Evolutionary conservation across 1,284 basidiomycete species (phyloP).

Genomic region (Austroboletus niveus): DNA sequence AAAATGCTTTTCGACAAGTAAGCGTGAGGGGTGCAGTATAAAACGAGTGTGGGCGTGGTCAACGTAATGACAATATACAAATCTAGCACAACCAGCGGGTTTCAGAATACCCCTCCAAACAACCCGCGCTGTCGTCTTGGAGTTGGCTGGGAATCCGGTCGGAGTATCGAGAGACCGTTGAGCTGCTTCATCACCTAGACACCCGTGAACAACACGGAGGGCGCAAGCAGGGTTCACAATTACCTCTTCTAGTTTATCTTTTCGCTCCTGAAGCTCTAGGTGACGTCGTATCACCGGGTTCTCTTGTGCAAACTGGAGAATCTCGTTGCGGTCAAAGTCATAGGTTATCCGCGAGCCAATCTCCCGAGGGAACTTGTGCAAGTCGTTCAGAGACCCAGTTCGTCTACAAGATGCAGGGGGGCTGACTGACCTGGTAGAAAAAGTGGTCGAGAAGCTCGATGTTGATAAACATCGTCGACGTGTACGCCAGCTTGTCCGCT

Average conservation of each 20-base stretch:
- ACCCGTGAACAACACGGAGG: not conserved
- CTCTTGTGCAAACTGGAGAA: slow-evolving; percentile 89
- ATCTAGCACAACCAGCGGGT: not conserved
- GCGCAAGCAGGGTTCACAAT: slow-evolving; percentile 7
- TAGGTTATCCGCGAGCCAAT: slow-evolving; percentile 95
- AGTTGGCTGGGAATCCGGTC: slow-evolving; percentile 70
- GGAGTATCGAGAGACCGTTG: slow-evolving; percentile 80
- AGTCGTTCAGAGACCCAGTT: not conserved
- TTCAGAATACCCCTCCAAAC: slow-evolving; percentile 64
- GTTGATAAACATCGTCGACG: slow-evolving; percentile 97
- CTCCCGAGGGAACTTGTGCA: slow-evolving; percentile 86
- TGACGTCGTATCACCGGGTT: slow-evolving; percentile 86
- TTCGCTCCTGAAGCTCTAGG: slow-evolving; percentile 94
- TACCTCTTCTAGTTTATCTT: slow-evolving; percentile 97
- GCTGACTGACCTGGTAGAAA: slow-evolving; percentile 82
- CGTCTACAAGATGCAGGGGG: not conserved
- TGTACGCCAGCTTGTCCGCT: slow-evolving; percentile 95
- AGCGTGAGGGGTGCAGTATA: not conserved
- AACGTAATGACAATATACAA: not conserved
- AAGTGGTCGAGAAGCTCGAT: slow-evolving; percentile 97
- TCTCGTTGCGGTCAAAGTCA: slow-evolving; percentile 84
- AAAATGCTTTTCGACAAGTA: too few relatives aligned
- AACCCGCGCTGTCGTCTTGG: slow-evolving; percentile 70
- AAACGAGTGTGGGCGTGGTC: slow-evolving; percentile 16
- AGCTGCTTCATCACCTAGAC: slow-evolving; percentile 85